Percentiles rank a stretch among this genome's conserved stretches.
These are phyloP conservation scores for Cadophora sp. DNA, from an alignment of 2,329 filamentous ascomycete species.

Conservation along the genomic window DNA sequence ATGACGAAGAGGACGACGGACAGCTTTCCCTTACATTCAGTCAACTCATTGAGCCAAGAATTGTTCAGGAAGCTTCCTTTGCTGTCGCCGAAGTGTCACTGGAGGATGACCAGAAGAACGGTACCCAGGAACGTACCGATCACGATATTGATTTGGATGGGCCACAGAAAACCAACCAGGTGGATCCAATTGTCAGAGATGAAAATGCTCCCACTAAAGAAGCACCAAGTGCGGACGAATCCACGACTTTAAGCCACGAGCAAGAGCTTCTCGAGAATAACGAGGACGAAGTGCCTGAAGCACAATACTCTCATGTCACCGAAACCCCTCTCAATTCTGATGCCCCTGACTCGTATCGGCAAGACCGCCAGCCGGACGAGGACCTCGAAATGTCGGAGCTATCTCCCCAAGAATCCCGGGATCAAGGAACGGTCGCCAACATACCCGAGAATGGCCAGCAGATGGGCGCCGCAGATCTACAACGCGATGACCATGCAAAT, in stretches of 20 bases:
- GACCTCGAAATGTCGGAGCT: constrained; percentile 8
- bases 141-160: constrained; percentile 14
- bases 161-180: not conserved
- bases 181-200: constrained; percentile 7
- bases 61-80: constrained; percentile 56
- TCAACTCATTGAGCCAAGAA: constrained; percentile 72
- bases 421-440: not conserved
- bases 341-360: constrained; percentile 24
- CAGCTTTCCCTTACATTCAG: constrained; percentile 63
- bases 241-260: constrained; percentile 28
- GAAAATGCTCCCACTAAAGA: constrained; percentile 27
- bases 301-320: constrained; percentile 39
- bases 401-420: not conserved
- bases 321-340: constrained; percentile 39
- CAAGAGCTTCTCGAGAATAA: not conserved
- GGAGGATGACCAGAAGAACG: constrained; percentile 23
- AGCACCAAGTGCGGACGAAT: constrained; percentile 27
- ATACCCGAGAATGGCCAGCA: not conserved
- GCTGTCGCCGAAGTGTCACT: not conserved
- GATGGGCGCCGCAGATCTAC: not conserved
- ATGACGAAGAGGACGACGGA: constrained; percentile 61
- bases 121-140: constrained; percentile 21
- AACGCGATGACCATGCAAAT: too few species aligned
- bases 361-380: constrained; percentile 14
- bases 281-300: constrained; percentile 29